Evolutionary conservation across 495 filamentous ascomycete genomes (phyloP).

Genomic region (Tuber calosporum): DNA sequence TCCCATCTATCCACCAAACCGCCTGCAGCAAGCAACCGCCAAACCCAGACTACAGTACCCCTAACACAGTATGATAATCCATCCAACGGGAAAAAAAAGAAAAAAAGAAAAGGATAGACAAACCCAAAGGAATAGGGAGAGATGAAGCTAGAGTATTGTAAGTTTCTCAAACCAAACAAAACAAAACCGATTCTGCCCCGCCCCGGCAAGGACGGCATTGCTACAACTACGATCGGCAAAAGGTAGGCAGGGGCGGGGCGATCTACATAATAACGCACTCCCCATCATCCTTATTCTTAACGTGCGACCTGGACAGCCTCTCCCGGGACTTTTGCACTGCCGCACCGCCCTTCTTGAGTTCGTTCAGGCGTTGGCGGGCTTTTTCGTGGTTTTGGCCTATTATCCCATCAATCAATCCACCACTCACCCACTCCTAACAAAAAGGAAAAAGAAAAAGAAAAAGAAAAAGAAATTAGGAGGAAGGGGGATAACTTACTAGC

Average conservation of each 20-base stretch:
- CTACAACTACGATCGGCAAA: neutral
- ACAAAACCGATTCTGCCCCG: neutral
- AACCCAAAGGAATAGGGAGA: neutral
- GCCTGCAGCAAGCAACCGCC: neutral
- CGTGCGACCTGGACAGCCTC: slow-evolving; percentile 71
- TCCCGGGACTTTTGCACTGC: slow-evolving; percentile 60
- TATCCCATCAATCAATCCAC: slow-evolving; percentile 6
- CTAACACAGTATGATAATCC: neutral
- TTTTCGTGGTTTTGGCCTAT: slow-evolving; percentile 89
- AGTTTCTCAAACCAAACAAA: neutral
- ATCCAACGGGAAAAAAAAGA: neutral
- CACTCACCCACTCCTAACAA: slow-evolving; percentile 2
- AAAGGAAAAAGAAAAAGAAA: slow-evolving; percentile 8
- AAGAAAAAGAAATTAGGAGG: neutral
- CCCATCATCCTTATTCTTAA: slow-evolving; percentile 72
- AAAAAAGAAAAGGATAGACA: too few species aligned
- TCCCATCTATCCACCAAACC: neutral
- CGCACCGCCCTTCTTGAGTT: slow-evolving; percentile 70
- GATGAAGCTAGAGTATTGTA: neutral
- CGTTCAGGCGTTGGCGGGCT: slow-evolving; percentile 82
- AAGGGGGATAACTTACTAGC: slow-evolving; percentile 61
- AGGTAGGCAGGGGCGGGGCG: neutral
- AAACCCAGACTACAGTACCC: neutral
- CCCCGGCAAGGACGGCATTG: neutral
- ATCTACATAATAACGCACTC: slow-evolving; percentile 77